These are phyloP conservation scores for Daedalea quercina DNA, from an alignment of 768 basidiomycete species.

Conservation along the genomic window DNA sequence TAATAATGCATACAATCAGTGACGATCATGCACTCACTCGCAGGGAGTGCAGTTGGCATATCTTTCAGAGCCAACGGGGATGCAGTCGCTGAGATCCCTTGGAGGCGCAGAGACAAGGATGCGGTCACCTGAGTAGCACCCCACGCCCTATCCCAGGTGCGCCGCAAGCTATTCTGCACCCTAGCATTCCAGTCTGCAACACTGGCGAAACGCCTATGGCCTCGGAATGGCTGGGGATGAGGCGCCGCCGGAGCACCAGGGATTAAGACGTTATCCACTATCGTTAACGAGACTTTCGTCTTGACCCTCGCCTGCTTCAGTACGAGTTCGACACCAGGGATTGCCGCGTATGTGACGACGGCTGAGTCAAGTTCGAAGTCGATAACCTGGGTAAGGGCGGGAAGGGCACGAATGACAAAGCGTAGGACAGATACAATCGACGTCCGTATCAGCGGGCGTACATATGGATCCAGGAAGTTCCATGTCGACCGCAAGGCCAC, in stretches of 20 bases:
- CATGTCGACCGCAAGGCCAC: constrained; percentile 29
- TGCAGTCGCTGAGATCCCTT: constrained; percentile 37
- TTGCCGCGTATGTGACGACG: constrained; percentile 41
- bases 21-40: constrained; percentile 3
- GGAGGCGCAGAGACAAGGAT: constrained; percentile 42
- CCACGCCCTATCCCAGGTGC: constrained; percentile 66
- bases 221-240: neutral
- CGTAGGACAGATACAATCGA: constrained; percentile 49
- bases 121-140: constrained; percentile 55
- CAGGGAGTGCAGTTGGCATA: neutral
- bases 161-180: constrained; percentile 49
- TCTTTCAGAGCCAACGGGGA: neutral
- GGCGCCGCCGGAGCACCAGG: constrained; percentile 8
- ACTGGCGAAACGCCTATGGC: constrained; percentile 29
- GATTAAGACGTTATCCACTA: constrained; percentile 33
- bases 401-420: constrained; percentile 55
- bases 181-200: constrained; percentile 62
- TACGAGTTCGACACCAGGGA: constrained; percentile 46
- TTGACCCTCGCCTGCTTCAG: constrained; percentile 45
- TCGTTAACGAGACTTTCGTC: constrained; percentile 47
- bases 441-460: constrained; percentile 56
- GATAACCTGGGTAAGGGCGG: constrained; percentile 59
- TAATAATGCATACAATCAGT: neutral
- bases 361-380: constrained; percentile 61
- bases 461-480: constrained; percentile 45